Conservation (phyloP, 495 filamentous ascomycete genomes). For the Letharia columbiana region DNA sequence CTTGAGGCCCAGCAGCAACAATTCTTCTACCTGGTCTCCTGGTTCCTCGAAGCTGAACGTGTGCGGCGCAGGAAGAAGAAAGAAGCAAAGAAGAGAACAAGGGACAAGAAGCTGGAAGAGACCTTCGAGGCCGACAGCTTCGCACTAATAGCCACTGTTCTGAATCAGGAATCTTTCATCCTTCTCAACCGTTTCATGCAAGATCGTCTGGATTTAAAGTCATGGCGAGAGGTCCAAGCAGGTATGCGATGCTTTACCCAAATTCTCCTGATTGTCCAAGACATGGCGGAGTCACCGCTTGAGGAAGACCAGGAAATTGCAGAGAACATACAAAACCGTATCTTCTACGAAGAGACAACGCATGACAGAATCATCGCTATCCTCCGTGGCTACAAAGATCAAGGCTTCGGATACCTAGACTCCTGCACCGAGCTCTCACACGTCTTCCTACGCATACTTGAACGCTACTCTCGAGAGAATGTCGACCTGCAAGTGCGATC, state of each 20-base stretch:
- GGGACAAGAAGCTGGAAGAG: conserved; percentile 34
- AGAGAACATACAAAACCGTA: conserved; percentile 90
- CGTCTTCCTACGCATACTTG: conserved; percentile 85
- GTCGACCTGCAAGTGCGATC: conserved; percentile 86
- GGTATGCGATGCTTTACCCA: conserved; percentile 80
- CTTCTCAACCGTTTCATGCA: conserved; percentile 78
- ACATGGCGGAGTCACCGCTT: conserved; percentile 75
- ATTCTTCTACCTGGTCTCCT: conserved; percentile 86
- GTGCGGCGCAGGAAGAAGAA: conserved; percentile 53
- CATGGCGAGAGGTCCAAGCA: conserved; percentile 78
- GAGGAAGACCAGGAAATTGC: conserved; percentile 98
- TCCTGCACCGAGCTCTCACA: conserved; percentile 84
- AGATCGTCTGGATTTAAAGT: conserved; percentile 65
- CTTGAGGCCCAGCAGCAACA: conserved; percentile 63
- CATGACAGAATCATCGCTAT: conserved; percentile 79
- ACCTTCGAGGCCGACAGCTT: conserved; percentile 66
- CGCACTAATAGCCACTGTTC: conserved; percentile 73
- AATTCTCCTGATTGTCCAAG: conserved; percentile 81
- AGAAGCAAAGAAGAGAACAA: conserved; percentile 31
- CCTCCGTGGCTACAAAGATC: conserved; percentile 75
- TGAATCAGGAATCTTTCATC: conserved; percentile 89
- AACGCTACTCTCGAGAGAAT: conserved; percentile 91
- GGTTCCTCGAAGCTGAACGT: conserved; percentile 90
- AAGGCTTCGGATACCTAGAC: conserved; percentile 89
- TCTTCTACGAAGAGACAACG: conserved; percentile 96